Base-by-base conservation (phyloP, 768 basidiomycete genomes). In the Infundibulicybe gibba region DNA sequence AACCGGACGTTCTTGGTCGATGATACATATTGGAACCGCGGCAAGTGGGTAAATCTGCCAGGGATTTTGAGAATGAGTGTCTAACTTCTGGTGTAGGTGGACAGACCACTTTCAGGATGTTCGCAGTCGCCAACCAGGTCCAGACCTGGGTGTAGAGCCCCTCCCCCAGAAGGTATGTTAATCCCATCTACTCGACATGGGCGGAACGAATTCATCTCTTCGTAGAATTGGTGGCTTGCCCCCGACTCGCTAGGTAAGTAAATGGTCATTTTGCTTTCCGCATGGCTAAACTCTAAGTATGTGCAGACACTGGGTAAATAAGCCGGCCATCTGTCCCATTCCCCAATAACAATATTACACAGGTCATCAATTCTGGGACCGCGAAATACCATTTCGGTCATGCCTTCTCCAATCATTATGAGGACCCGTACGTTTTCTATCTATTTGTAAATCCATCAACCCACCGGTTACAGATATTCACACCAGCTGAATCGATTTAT, bases 11-110 rank as follows among this genome's bases (percentile, higher is more conserved):
- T 88, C 62, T 69, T 87, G 44, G 68, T 88, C 4, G 79, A 85
- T 48, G 85, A 88, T 60, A 77, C 76, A 1, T 76, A 81, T 51
- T 88, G 86, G 85, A 80, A 85, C 60, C 77, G 85, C 47, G 85
- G 84, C 67, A 81, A 76, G 82, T 84, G 50, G 45, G 80, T 64
- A 4, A 15, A 25, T 25, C 25, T 25, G 8, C 25, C 25, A 25
- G 25, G 25, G 8, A 25, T 25, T 8, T 4, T 8, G 25, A 8
- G 25, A 25, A 25, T 25, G 4, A 3, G 3, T 25, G 25, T 25
- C 25, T 25, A 25, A 25, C 25, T 3, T 8, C 25, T 8, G 8
- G 25, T 25, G 25, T 47, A 84, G 84, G 56, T 88, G 84, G 85
- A 67, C 65, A 30, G 83, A 87, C 54, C 74, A 85, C 55, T 88